Evolutionary conservation across 2,329 filamentous ascomycete genomes (phyloP), one percentile per base, ranked within the genome.

Genomic region (Catunica adiposa): DNA sequence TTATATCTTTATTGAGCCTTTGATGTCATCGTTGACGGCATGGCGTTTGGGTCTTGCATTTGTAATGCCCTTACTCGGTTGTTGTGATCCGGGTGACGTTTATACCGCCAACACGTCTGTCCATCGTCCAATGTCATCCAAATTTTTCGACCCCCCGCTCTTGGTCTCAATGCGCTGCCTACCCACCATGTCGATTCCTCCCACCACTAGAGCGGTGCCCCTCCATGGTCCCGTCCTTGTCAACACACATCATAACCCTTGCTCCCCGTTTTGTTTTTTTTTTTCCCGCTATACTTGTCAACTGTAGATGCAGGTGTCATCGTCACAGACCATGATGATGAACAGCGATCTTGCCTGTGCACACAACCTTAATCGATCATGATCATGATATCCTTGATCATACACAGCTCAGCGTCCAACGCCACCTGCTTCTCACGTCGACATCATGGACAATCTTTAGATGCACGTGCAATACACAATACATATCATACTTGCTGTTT

Each of bases 131-230:
- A 44, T 38, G 47, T 26, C 31, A 51, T 53, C 56, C 46, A 57
- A 57, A 54, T 31, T 54, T 57, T 57, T 57, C 52, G 51, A 57
- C 56, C 52, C 56, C 56, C 52, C 56, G 56, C 56, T 54, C 56
- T 57, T 8, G 9, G 34, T 52, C 40, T 54, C 56, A 51, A 54
- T 57, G 56, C 51, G 56, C 51, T 55, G 54, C 56, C 44, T 46
- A 57, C 52, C 52, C 52, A 54, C 52, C 46, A 51, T 47, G 56
- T 51, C 46, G 52, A 57, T 57, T 52, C 56, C 23, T 57, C 56
- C 51, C 38, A 57, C 55, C 48, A 42, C 37, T 57, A 4, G 29
- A 51, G 47, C 44, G 51, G 37, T 57, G 54, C 56, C 56, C 52
- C 52, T 57, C 56, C 56, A 57, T 54, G 17, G 54, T 22, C 8